Evolutionary conservation across 225 moss, liverwort and hornwort genomes (phyloP).

Genomic region (Pleurozium schreberi): DNA sequence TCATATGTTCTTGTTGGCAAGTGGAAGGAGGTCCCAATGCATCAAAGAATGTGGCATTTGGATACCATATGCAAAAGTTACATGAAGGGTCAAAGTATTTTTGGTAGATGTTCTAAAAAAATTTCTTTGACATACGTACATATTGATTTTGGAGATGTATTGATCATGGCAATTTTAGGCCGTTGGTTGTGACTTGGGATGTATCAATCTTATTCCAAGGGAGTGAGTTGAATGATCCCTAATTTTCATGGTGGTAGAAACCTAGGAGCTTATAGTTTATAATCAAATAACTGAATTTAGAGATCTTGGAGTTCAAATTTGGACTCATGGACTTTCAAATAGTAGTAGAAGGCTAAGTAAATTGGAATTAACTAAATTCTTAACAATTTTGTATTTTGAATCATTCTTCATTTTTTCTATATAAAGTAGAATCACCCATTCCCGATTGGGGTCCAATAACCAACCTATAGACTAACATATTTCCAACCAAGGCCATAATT

Average conservation of each 20-base stretch:
- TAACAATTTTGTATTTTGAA: too few species aligned
- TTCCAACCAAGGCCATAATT: too few species aligned
- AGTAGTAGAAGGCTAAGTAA: rapidly evolving
- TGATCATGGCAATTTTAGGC: background rate
- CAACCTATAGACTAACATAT: too few species aligned
- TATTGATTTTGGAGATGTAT: background rate
- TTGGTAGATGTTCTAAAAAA: background rate
- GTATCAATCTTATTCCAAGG: background rate
- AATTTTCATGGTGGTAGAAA: background rate
- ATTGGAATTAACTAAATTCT: too few species aligned
- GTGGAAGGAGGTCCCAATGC: too few species aligned
- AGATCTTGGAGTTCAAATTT: background rate
- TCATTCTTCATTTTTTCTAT: too few species aligned
- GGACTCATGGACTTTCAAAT: background rate
- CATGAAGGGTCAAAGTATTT: background rate
- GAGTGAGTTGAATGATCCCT: background rate
- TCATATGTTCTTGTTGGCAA: background rate
- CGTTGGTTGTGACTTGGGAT: rapidly evolving
- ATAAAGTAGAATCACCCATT: too few species aligned
- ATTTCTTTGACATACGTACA: background rate
- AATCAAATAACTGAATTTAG: background rate
- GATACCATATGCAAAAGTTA: background rate
- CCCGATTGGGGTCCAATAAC: too few species aligned
- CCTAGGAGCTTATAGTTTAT: background rate
- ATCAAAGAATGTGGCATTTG: rapidly evolving